Evolutionary conservation across 768 basidiomycete species (phyloP).

Genomic region (Paxillus rubicundulus): DNA sequence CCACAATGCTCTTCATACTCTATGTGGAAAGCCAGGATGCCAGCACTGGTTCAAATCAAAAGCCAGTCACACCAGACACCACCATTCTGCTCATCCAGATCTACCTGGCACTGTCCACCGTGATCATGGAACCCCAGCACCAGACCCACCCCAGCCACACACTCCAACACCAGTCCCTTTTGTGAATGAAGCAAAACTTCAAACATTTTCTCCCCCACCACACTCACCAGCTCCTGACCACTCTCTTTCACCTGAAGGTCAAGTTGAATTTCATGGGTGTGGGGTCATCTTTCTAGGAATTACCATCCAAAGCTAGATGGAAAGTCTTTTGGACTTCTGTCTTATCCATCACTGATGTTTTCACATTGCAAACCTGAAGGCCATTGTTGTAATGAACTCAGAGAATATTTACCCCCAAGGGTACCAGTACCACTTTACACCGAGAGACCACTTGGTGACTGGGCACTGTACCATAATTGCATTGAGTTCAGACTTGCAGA

Average conservation of each 20-base stretch:
- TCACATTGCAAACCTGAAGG: not conserved
- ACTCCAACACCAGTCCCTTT: no score
- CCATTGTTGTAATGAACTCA: not conserved
- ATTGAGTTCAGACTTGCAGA: conserved; percentile 21
- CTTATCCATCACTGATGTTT: not conserved
- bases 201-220: no score
- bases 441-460: conserved; percentile 5
- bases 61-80: no score
- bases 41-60: no score
- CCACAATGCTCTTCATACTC: no score
- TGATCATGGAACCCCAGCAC: no score
- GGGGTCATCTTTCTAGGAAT: not conserved
- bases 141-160: no score
- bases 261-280: not conserved
- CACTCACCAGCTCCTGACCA: not conserved
- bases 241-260: not conserved
- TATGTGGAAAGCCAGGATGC: no score
- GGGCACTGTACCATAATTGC: conserved; percentile 13
- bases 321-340: no score
- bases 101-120: no score
- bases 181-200: not conserved
- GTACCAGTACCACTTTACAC: not conserved
- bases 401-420: not conserved
- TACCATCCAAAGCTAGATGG: not conserved
- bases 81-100: no score